Evolutionary conservation across 352 stramenopile genomes (phyloP).

Genomic region (Globisporangium sylvaticum): DNA sequence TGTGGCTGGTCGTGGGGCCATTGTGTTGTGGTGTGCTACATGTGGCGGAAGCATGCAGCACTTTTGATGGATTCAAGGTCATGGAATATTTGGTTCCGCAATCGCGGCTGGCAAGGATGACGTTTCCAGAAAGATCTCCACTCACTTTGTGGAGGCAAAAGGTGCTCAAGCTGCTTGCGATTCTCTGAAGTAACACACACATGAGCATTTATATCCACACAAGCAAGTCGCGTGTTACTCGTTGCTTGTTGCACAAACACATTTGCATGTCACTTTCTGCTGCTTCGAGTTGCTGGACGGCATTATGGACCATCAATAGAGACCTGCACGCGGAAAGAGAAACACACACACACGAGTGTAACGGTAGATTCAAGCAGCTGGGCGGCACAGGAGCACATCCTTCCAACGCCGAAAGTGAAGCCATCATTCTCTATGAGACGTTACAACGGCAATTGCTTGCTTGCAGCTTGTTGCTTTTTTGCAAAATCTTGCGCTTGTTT

Average conservation of each 20-base stretch:
- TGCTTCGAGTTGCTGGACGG: background rate
- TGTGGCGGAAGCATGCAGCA: too few relatives aligned
- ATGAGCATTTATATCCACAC: too few relatives aligned
- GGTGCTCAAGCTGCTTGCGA: too few relatives aligned
- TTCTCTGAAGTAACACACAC: too few relatives aligned
- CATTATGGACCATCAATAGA: background rate
- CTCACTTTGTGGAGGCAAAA: too few relatives aligned
- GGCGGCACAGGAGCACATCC: background rate
- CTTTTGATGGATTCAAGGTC: too few relatives aligned
- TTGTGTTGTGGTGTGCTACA: too few relatives aligned
- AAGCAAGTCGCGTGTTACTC: too few relatives aligned
- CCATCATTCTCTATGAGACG: background rate
- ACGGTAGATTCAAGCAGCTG: conserved; percentile 3
- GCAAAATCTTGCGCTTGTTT: background rate
- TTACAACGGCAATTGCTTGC: background rate
- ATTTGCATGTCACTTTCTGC: background rate
- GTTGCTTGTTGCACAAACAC: too few relatives aligned
- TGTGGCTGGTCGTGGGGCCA: too few relatives aligned
- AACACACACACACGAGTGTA: background rate
- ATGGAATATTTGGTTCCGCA: too few relatives aligned
- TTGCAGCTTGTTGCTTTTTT: background rate
- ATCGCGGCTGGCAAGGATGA: background rate
- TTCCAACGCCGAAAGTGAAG: background rate
- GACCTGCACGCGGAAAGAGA: background rate
- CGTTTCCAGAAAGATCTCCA: background rate